Percentiles rank a stretch among this genome's conserved stretches.
Conservation (phyloP, 2,329 filamentous ascomycete species). For the Alternaria dauci region DNA sequence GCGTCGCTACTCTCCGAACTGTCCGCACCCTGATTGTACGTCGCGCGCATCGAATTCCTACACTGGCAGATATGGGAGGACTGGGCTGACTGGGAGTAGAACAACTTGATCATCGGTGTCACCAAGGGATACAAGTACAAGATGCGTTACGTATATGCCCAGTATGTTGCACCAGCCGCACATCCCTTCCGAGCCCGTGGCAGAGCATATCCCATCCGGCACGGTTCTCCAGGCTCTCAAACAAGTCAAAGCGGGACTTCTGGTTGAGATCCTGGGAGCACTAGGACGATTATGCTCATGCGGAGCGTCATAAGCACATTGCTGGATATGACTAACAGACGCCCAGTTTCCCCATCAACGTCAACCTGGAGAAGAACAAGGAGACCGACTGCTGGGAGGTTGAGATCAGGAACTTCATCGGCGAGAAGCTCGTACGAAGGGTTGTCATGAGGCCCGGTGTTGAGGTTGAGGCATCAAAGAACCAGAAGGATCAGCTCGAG, state of each 20-base stretch:
- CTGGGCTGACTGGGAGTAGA: constrained; percentile 51
- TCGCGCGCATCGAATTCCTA: constrained; percentile 18
- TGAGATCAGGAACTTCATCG: constrained; percentile 82
- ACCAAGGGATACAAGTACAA: constrained; percentile 99
- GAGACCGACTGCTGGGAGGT: constrained; percentile 90
- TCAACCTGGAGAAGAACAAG: constrained; percentile 96
- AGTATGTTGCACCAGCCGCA: constrained; percentile 53
- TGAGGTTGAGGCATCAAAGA: constrained; percentile 86
- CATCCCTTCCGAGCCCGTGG: neutral
- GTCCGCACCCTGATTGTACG: constrained; percentile 87
- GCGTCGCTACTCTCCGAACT: constrained; percentile 95
- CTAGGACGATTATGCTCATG: neutral
- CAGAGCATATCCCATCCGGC: neutral
- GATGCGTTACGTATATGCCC: constrained; percentile 99
- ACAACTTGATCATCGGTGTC: constrained; percentile 98
- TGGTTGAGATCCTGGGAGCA: constrained; percentile 1
- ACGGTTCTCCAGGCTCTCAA: constrained; percentile 1
- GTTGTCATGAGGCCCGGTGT: constrained; percentile 91
- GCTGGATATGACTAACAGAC: constrained; percentile 24
- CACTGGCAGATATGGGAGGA: constrained; percentile 5
- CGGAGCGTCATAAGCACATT: neutral
- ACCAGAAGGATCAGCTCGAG: constrained; percentile 97
- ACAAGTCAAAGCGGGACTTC: neutral
- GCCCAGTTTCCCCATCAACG: constrained; percentile 95
- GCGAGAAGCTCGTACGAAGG: constrained; percentile 98